Percentiles rank a stretch among this genome's conserved stretches.
Evolutionary conservation across 495 filamentous ascomycete genomes (phyloP).

Genomic region (Penicillium silybi): DNA sequence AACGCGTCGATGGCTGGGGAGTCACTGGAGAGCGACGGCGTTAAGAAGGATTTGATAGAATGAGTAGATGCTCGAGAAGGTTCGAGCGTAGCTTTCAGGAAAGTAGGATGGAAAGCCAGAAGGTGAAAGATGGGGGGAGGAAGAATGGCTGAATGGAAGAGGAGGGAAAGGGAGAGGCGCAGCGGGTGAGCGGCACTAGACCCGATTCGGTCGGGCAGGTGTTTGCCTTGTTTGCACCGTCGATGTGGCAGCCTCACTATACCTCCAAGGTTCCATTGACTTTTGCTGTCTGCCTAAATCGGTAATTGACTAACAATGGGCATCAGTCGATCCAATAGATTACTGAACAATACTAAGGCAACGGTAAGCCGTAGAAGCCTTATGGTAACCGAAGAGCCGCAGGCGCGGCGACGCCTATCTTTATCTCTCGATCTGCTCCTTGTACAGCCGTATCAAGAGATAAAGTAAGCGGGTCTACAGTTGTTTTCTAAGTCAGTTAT

Average conservation of each 20-base stretch:
- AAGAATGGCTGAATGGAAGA: conserved; percentile 12
- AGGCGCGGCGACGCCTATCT: background rate
- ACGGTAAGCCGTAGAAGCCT: background rate
- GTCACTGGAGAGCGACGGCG: conserved; percentile 6
- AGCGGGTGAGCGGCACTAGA: conserved; percentile 1
- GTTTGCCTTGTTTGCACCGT: conserved; percentile 18
- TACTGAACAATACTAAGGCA: too few relatives aligned
- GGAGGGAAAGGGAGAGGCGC: conserved; percentile 12
- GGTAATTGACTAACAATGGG: background rate
- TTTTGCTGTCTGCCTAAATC: background rate
- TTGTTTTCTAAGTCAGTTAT: too few relatives aligned
- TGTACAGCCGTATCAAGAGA: too few relatives aligned
- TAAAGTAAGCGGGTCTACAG: too few relatives aligned
- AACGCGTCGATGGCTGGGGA: conserved; percentile 9
- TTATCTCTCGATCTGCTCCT: background rate
- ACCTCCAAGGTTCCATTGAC: background rate
- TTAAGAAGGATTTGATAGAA: conserved; percentile 5
- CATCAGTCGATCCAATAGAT: background rate
- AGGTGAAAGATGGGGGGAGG: conserved; percentile 5
- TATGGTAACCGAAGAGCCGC: background rate
- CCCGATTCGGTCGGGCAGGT: conserved; percentile 11
- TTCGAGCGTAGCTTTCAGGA: background rate
- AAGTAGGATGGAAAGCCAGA: conserved; percentile 1
- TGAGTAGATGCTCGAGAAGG: background rate
- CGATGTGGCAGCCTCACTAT: background rate